Conservation (phyloP, 805 yeast species). For the Candida jianshihensis region DNA sequence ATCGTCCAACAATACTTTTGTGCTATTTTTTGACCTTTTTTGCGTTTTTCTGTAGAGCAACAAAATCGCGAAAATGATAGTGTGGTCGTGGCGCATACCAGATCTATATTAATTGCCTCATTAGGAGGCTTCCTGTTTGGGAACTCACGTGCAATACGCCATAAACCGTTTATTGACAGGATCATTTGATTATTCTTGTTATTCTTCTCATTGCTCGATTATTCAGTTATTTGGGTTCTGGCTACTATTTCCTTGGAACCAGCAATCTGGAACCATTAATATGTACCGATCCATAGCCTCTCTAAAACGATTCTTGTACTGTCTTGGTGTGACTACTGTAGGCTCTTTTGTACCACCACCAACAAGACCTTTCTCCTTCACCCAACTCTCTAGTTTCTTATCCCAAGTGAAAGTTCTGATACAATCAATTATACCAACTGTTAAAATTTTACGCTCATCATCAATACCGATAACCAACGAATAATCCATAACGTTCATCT, state of each 20-base stretch:
- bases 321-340: constrained; percentile 94
- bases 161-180: no score
- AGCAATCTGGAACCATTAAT: constrained; percentile 82
- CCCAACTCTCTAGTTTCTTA: constrained; percentile 97
- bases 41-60: no score
- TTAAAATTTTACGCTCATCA: constrained; percentile 53
- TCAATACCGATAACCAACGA: constrained; percentile 93
- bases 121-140: no score
- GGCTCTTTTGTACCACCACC: constrained; percentile 89
- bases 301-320: constrained; percentile 86
- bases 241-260: constrained; percentile 28
- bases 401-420: constrained; percentile 98
- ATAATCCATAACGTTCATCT: constrained; percentile 98
- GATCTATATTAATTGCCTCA: no score
- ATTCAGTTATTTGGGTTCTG: neutral
- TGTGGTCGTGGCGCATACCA: no score
- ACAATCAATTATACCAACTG: constrained; percentile 92
- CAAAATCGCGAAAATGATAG: no score
- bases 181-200: no score
- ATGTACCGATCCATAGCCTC: constrained; percentile 98
- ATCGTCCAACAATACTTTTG: no score
- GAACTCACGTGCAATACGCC: no score
- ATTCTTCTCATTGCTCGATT: no score
- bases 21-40: no score
- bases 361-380: constrained; percentile 87